Conservation (phyloP, 352 stramenopile species). For the Paralagenidium karlingii region DNA sequence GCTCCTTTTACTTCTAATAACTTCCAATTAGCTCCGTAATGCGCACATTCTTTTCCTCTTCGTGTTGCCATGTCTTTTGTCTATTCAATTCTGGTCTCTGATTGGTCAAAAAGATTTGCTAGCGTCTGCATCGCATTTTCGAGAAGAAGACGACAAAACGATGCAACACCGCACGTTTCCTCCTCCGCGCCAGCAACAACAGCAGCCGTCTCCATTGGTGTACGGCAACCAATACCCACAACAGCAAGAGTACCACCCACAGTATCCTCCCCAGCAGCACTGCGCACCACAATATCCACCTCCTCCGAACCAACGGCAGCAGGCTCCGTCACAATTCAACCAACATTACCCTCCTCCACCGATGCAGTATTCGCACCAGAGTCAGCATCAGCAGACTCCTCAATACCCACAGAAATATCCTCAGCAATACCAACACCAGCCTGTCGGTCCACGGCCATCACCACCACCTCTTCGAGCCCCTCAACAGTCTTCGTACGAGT, state of each 20-base stretch:
- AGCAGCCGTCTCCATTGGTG: slow-evolving; percentile 4
- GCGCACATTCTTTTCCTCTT: too few relatives aligned
- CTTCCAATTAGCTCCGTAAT: too few relatives aligned
- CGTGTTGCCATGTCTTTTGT: not conserved
- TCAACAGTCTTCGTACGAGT: too few relatives aligned
- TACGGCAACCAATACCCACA: slow-evolving; percentile 2
- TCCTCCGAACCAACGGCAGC: slow-evolving; percentile 3
- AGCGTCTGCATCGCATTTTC: slow-evolving; percentile 6
- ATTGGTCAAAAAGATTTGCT: slow-evolving; percentile 9
- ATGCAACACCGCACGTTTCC: not conserved
- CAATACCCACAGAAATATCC: too few relatives aligned
- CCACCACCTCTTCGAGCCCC: too few relatives aligned
- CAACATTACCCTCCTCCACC: too few relatives aligned
- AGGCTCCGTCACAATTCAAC: slow-evolving; percentile 1
- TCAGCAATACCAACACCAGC: too few relatives aligned
- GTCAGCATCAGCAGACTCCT: too few relatives aligned
- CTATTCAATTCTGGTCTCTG: slow-evolving; percentile 1
- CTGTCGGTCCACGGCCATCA: too few relatives aligned
- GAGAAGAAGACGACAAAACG: slow-evolving; percentile 4
- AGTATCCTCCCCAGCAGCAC: slow-evolving; percentile 4
- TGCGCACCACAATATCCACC: slow-evolving; percentile 2
- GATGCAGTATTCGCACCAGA: not conserved
- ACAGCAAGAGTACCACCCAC: slow-evolving; percentile 1
- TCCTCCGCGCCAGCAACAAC: slow-evolving; percentile 1
- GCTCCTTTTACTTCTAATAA: too few relatives aligned